Evolutionary conservation across 2,329 filamentous ascomycete genomes (phyloP).

Genomic region (Chrysoporthe austroafricana): DNA sequence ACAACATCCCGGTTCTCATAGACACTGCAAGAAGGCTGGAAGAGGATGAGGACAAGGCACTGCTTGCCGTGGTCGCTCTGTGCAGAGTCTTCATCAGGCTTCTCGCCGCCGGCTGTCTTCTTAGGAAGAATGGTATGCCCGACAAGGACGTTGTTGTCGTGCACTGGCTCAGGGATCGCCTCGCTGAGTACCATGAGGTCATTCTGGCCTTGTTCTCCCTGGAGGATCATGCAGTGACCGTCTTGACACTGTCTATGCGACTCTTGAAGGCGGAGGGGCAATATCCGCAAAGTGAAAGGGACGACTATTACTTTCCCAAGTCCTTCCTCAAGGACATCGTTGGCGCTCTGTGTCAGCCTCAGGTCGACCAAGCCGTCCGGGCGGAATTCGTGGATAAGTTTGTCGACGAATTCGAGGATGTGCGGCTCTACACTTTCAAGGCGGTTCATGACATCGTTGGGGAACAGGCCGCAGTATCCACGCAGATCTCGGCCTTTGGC

Average conservation of each 20-base stretch:
- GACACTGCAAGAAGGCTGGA: constrained; percentile 57
- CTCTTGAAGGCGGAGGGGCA: constrained; percentile 79
- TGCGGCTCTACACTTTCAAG: constrained; percentile 81
- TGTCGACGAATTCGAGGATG: constrained; percentile 78
- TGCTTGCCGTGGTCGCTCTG: constrained; percentile 76
- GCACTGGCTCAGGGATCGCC: constrained; percentile 77
- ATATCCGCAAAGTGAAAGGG: constrained; percentile 57
- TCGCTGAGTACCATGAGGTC: constrained; percentile 69
- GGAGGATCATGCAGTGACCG: constrained; percentile 68
- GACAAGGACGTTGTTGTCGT: constrained; percentile 77
- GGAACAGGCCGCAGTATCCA: constrained; percentile 33
- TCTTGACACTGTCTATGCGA: constrained; percentile 80
- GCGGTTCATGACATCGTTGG: constrained; percentile 50
- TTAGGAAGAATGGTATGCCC: constrained; percentile 64
- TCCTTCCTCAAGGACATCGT: constrained; percentile 69
- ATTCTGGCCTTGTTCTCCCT: constrained; percentile 65
- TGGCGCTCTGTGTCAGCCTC: constrained; percentile 60
- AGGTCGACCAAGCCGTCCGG: constrained; percentile 62
- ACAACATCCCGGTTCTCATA: constrained; percentile 80
- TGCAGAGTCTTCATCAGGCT: constrained; percentile 86
- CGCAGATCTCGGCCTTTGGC: constrained; percentile 50
- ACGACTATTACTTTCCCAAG: constrained; percentile 71
- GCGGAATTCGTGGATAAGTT: constrained; percentile 79
- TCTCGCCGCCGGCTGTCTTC: constrained; percentile 72
- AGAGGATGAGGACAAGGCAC: constrained; percentile 57